Base-by-base conservation (phyloP, 2,329 filamentous ascomycete species). In the Ophiostoma australiae region DNA sequence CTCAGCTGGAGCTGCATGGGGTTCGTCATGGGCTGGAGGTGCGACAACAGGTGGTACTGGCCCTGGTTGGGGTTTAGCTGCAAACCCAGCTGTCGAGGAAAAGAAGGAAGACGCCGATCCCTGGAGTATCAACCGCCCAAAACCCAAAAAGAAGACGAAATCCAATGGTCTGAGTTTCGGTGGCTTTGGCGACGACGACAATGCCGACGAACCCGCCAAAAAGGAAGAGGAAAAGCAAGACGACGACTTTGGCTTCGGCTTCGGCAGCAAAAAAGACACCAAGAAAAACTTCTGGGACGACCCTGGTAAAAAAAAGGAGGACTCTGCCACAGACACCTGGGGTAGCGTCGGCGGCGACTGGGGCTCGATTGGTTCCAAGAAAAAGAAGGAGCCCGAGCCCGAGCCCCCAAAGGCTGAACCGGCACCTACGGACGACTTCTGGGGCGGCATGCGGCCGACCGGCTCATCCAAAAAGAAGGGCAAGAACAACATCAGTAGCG, bases 91-190 rank as follows among this genome's bases (percentile, higher is more conserved):
- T 17, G 74, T 75, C 3, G 82, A 78, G 70, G 78, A 79, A 72
- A 84, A 82, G 71, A 81, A 82, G 73, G 76, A 79, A 20, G 82
- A 82, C 23, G 78, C 77, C 35, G 86, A 84, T 73, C 81, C 85
- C 17, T 87, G 86, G 86, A 80, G 80, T 74, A 74, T 80, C 72
- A 80, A 82, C 70, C 77, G 78, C 15, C 76, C 78, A 6, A 87
- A 86, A 73, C 77, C 84, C n/a, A 87, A 85, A 77, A 86, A 85
- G 75, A 84, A 85, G 77, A 80, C 76, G 41, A 83, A 81, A 39
- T 66, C 61, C 33, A 66, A 66, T 33, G 61, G 33, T n/a, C 61
- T 66, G 68, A 78, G 80, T n/a, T 87, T 87, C 72, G 84, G 83
- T 27, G 84, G 83, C 31, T 75, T 84, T 31, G 84, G 81, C 70